A percentile compares a stretch with the other conserved stretches of the same genome.
These are phyloP conservation scores for Pythium inflatum DNA, from an alignment of 352 stramenopile genomes.

Conservation along the genomic window DNA sequence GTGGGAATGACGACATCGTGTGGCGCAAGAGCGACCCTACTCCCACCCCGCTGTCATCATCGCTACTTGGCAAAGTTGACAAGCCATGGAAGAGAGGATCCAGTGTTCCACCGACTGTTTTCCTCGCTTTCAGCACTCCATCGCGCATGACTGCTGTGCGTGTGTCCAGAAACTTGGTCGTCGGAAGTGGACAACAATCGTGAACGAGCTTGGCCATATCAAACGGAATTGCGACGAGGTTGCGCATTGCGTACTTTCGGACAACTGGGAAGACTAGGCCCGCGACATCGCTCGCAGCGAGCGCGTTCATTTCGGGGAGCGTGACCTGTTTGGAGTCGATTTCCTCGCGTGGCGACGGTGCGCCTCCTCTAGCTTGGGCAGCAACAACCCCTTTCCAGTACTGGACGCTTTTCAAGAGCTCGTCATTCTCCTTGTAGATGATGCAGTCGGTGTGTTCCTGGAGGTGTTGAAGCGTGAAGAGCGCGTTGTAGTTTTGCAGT, in stretches of 20 bases:
- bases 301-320: slow-evolving; percentile 62
- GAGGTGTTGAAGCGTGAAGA: slow-evolving; percentile 72
- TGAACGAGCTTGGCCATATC: slow-evolving; percentile 63
- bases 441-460: slow-evolving; percentile 75
- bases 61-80: neutral
- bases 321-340: slow-evolving; percentile 37
- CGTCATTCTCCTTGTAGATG: slow-evolving; percentile 89
- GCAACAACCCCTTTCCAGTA: slow-evolving; percentile 55
- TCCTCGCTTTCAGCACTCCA: neutral
- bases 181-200: slow-evolving; percentile 61
- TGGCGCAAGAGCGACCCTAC: slow-evolving; percentile 11
- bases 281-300: slow-evolving; percentile 61
- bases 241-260: neutral
- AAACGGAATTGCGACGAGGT: slow-evolving; percentile 36
- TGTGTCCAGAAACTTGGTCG: slow-evolving; percentile 70
- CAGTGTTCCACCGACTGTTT: neutral
- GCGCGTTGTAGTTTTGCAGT: slow-evolving; percentile 87
- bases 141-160: slow-evolving; percentile 46
- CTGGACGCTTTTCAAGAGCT: slow-evolving; percentile 56
- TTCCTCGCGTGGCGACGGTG: slow-evolving; percentile 8
- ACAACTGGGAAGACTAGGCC: slow-evolving; percentile 60
- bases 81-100: slow-evolving; percentile 34
- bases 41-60: neutral
- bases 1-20: slow-evolving; percentile 27
- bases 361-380: neutral